These are phyloP conservation scores for Penicillium sp. DNA, from an alignment of 2,329 filamentous ascomycete species.

Conservation along the genomic window DNA sequence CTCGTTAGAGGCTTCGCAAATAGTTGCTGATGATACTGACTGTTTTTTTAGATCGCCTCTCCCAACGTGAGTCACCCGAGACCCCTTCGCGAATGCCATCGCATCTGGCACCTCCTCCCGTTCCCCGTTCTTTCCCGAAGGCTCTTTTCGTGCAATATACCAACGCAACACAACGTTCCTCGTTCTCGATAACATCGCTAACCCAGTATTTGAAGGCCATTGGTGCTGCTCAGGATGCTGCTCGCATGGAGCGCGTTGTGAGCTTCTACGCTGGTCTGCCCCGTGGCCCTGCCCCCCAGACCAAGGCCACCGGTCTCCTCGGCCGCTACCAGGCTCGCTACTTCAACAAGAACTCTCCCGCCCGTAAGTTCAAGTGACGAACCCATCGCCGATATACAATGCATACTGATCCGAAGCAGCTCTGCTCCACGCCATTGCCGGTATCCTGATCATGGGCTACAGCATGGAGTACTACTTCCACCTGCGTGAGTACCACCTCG, in stretches of 20 bases:
- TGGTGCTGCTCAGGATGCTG: constrained; percentile 91
- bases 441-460: constrained; percentile 83
- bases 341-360: constrained; percentile 92
- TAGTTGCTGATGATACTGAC: constrained; percentile 47
- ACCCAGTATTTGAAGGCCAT: constrained; percentile 71
- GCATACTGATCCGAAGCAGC: constrained; percentile 60
- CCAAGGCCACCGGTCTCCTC: constrained; percentile 80
- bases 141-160: constrained; percentile 31
- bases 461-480: constrained; percentile 99
- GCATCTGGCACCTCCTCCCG: constrained; percentile 20
- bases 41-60: constrained; percentile 43
- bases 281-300: constrained; percentile 84
- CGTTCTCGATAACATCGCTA: constrained; percentile 35
- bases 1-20: constrained; percentile 18
- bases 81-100: constrained; percentile 14
- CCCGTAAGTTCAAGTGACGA: constrained; percentile 71
- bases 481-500: constrained; percentile 73
- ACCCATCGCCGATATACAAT: background rate
- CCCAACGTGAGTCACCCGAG: constrained; percentile 44
- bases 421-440: constrained; percentile 82
- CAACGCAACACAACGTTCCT: constrained; percentile 19
- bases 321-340: constrained; percentile 85
- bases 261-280: constrained; percentile 99
- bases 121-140: constrained; percentile 31
- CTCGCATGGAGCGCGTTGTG: constrained; percentile 97